phyloP scores from a whole-genome alignment of 2,329 filamentous ascomycete genomes.

The Colletotrichum sojae region DNA sequence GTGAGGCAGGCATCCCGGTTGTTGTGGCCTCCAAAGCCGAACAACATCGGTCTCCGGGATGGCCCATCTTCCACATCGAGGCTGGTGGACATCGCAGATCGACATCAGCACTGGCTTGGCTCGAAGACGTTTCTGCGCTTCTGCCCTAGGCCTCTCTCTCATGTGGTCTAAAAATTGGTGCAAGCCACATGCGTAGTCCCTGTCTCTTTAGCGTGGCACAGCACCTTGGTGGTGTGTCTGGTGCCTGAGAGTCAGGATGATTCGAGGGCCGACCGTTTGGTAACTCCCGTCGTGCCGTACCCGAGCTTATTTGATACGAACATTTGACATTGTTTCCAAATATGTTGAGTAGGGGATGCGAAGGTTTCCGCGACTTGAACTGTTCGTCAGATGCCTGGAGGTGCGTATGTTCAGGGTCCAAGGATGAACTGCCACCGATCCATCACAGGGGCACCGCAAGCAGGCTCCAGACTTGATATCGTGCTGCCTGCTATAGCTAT shows the following conservation, averaged over 20 bases:
- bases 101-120: constrained; percentile 3
- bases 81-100: constrained; percentile 9
- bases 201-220: not conserved
- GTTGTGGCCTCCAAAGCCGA: not conserved
- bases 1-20: not conserved
- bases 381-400: constrained; percentile 1
- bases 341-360: not conserved
- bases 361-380: not conserved
- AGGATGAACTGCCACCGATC: not conserved
- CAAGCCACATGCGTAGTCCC: constrained; percentile 15
- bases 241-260: constrained; percentile 14
- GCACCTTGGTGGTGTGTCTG: constrained; percentile 1
- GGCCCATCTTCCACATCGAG: constrained; percentile 3
- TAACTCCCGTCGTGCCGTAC: not conserved
- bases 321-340: constrained; percentile 12
- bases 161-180: constrained; percentile 31
- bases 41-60: constrained; percentile 12
- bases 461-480: not conserved
- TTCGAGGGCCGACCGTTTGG: constrained; percentile 3
- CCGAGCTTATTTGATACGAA: constrained; percentile 7
- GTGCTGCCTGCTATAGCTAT: not conserved
- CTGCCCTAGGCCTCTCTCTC: constrained; percentile 9
- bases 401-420: not conserved
- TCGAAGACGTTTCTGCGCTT: not conserved
- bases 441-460: not conserved